phyloP scores from a whole-genome alignment of 106 monocot genomes.

The Allium cepa region DNA sequence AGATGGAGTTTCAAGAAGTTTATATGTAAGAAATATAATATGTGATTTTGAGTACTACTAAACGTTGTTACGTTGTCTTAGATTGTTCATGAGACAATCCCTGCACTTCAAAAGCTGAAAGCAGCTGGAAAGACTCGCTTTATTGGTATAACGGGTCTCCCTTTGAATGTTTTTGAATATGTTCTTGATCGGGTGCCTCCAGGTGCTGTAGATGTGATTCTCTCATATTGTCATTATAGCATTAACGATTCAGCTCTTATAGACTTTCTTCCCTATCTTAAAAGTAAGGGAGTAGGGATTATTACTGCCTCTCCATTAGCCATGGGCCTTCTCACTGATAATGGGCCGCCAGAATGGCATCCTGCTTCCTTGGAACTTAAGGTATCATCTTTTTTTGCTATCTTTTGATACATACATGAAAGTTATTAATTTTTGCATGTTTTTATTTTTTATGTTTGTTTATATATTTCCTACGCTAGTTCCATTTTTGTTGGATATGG shows the following conservation, averaged over 20 bases:
- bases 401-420: background rate
- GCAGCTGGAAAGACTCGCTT: conserved; percentile 64
- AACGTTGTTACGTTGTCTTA: conserved; percentile 5
- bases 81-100: conserved; percentile 93
- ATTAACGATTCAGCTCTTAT: conserved; percentile 64
- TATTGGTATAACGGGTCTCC: conserved; percentile 81
- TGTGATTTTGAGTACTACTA: too few relatives aligned
- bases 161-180: conserved; percentile 59
- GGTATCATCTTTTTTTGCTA: conserved; percentile 23
- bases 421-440: too few relatives aligned
- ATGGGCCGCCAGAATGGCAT: conserved; percentile 84
- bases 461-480: too few relatives aligned
- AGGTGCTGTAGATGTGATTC: conserved; percentile 76
- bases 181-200: conserved; percentile 73
- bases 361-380: conserved; percentile 71
- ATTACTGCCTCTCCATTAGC: conserved; percentile 86
- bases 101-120: conserved; percentile 69
- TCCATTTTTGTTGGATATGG: too few relatives aligned
- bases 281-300: conserved; percentile 69
- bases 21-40: too few relatives aligned
- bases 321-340: conserved; percentile 85
- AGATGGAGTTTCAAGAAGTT: too few relatives aligned
- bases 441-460: too few relatives aligned
- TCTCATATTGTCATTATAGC: conserved; percentile 88
- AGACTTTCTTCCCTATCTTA: conserved; percentile 73